Evolutionary conservation across 2,329 filamentous ascomycete genomes (phyloP).

Genomic region (Trichocomaceae sp.): DNA sequence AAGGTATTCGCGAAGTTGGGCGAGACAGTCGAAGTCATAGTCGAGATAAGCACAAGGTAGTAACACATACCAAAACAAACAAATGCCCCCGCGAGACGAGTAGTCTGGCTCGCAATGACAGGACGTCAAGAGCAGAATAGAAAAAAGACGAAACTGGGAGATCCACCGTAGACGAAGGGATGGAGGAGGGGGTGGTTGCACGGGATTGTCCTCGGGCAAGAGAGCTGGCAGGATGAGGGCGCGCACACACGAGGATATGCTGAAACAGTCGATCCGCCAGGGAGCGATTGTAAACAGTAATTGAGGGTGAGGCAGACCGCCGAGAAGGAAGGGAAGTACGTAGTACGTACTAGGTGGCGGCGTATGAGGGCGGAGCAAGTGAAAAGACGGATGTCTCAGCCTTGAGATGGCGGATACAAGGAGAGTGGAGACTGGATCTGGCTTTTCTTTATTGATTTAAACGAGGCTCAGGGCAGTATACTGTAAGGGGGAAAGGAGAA

Average conservation of each 20-base stretch:
- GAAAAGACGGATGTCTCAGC: slow-evolving; percentile 12
- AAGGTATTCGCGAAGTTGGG: slow-evolving; percentile 13
- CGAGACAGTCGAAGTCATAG: slow-evolving; percentile 1
- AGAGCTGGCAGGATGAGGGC: slow-evolving; percentile 1
- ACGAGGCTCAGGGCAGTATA: neutral
- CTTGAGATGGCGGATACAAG: slow-evolving; percentile 11
- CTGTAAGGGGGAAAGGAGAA: neutral
- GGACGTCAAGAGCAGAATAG: slow-evolving; percentile 6
- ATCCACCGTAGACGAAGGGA: slow-evolving; percentile 8
- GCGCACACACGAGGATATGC: slow-evolving; percentile 13
- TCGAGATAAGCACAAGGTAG: neutral
- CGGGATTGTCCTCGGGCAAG: neutral
- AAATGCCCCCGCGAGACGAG: slow-evolving; percentile 6
- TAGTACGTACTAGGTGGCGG: neutral
- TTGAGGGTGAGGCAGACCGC: slow-evolving; percentile 10
- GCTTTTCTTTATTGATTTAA: neutral
- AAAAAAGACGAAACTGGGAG: slow-evolving; percentile 7
- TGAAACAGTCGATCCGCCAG: slow-evolving; percentile 36
- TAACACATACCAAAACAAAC: slow-evolving; percentile 13
- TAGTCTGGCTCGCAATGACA: slow-evolving; percentile 3
- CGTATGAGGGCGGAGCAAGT: slow-evolving; percentile 12
- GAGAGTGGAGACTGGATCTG: slow-evolving; percentile 1
- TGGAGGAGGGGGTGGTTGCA: neutral
- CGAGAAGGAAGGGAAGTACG: neutral
- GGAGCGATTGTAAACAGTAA: slow-evolving; percentile 32